These are phyloP conservation scores for Neocucurbitaria cava DNA, from an alignment of 2,329 filamentous ascomycete genomes.

Conservation along the genomic window DNA sequence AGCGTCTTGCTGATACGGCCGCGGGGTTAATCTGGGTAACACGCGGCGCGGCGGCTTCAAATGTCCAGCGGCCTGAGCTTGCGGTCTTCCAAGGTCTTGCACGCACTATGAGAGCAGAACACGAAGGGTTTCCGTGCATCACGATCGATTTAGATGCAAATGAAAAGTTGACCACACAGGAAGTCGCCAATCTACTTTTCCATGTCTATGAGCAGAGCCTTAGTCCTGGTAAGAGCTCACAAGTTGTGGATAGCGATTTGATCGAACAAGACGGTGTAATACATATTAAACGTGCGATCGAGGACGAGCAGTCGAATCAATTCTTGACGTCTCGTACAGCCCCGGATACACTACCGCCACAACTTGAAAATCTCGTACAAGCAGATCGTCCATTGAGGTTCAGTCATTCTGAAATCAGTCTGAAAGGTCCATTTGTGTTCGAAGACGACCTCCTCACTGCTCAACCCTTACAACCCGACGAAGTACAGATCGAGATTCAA, in stretches of 20 bases:
- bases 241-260: slow-evolving; percentile 11
- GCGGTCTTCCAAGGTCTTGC: slow-evolving; percentile 18
- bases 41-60: slow-evolving; percentile 16
- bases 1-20: slow-evolving; percentile 13
- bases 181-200: slow-evolving; percentile 8
- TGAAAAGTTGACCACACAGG: slow-evolving; percentile 1
- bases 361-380: slow-evolving; percentile 3
- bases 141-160: slow-evolving; percentile 24
- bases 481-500: slow-evolving; percentile 44
- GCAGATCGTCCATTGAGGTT: slow-evolving; percentile 5
- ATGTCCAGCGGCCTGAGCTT: slow-evolving; percentile 16
- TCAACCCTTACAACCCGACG: slow-evolving; percentile 9
- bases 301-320: slow-evolving; percentile 11
- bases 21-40: slow-evolving; percentile 28
- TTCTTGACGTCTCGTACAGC: slow-evolving; percentile 13
- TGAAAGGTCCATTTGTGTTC: slow-evolving; percentile 1
- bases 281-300: slow-evolving; percentile 14
- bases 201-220: slow-evolving; percentile 7
- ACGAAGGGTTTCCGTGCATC: slow-evolving; percentile 16
- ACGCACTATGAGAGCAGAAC: slow-evolving; percentile 17
- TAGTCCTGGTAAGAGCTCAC: not conserved
- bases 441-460: slow-evolving; percentile 9
- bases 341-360: slow-evolving; percentile 3
- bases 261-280: slow-evolving; percentile 13
- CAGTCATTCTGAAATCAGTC: not conserved